phyloP scores from a whole-genome alignment of 768 basidiomycete species.

The Tephrocybe sp. region DNA sequence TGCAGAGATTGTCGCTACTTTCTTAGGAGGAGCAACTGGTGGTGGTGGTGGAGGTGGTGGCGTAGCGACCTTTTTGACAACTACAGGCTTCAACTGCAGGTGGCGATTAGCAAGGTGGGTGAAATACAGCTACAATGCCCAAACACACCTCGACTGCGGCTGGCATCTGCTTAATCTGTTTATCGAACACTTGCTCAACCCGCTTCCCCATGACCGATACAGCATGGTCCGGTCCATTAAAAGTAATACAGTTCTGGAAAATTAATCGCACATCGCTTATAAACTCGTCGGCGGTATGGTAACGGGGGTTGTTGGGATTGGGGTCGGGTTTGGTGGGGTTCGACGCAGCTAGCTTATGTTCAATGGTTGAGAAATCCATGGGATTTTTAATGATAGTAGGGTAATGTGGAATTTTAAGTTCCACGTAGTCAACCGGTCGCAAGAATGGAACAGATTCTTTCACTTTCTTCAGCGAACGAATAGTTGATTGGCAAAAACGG shows the following conservation, averaged over 20 bases:
- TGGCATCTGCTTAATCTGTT: constrained; percentile 82
- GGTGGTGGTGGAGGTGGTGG: constrained; percentile 48
- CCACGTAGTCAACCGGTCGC: constrained; percentile 85
- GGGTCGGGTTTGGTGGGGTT: constrained; percentile 76
- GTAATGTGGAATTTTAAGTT: constrained; percentile 86
- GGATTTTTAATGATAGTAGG: constrained; percentile 81
- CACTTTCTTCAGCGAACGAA: constrained; percentile 82
- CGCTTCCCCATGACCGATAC: constrained; percentile 79
- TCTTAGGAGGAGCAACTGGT: constrained; percentile 40
- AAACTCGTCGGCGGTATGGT: constrained; percentile 76
- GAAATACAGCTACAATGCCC: neutral
- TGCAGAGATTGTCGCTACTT: constrained; percentile 39
- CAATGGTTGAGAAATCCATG: constrained; percentile 93
- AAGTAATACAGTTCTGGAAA: constrained; percentile 83
- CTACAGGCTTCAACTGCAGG: constrained; percentile 35
- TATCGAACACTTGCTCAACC: constrained; percentile 84
- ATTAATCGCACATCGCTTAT: constrained; percentile 82
- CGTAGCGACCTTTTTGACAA: constrained; percentile 44
- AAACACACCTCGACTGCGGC: constrained; percentile 65
- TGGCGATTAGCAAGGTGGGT: neutral
- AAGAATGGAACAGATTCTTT: constrained; percentile 83
- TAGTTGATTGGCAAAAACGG: constrained; percentile 73
- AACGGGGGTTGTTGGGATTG: constrained; percentile 72
- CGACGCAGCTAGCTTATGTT: constrained; percentile 79
- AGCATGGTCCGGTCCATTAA: constrained; percentile 91